These are phyloP conservation scores for Dorcoceras hygrometricum DNA, from an alignment of 257 asterid genomes.

Conservation along the genomic window DNA sequence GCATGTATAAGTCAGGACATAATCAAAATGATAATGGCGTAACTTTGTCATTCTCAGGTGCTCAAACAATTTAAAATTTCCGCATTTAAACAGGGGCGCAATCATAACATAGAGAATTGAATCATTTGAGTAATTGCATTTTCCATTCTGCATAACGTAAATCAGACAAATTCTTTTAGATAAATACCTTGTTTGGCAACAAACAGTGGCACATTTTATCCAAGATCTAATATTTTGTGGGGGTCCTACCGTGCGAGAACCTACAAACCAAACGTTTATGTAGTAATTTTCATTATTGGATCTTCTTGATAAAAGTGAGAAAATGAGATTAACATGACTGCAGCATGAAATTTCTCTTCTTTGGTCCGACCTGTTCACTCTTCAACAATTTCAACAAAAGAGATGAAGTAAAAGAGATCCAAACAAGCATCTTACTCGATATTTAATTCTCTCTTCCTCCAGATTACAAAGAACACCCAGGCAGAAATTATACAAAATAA, in stretches of 20 bases:
- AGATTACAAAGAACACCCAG: not conserved
- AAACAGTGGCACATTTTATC: slow-evolving; percentile 51
- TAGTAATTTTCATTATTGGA: not conserved
- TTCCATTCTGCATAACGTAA: not conserved
- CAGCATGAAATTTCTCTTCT: not conserved
- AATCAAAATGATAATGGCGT: not conserved
- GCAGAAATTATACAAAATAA: not conserved
- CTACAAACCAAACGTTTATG: slow-evolving; percentile 30
- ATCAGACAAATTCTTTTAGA: slow-evolving; percentile 9
- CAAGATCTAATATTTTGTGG: slow-evolving; percentile 77
- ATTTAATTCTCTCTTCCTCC: slow-evolving; percentile 1
- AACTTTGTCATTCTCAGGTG: not conserved
- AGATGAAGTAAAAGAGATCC: slow-evolving; percentile 11
- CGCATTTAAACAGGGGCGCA: not conserved
- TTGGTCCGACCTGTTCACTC: not conserved
- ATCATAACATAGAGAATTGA: slow-evolving; percentile 9
- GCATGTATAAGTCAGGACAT: slow-evolving; percentile 5
- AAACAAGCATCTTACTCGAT: not conserved
- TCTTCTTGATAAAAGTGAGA: too few species aligned
- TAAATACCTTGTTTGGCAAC: slow-evolving; percentile 66
- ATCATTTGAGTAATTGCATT: slow-evolving; percentile 1
- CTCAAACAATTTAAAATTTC: not conserved
- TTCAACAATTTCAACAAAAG: not conserved
- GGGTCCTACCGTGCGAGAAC: slow-evolving; percentile 55
- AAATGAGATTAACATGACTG: not conserved